Evolutionary conservation across 129 eudicot species (phyloP).

Genomic region (Artemisia annua): DNA sequence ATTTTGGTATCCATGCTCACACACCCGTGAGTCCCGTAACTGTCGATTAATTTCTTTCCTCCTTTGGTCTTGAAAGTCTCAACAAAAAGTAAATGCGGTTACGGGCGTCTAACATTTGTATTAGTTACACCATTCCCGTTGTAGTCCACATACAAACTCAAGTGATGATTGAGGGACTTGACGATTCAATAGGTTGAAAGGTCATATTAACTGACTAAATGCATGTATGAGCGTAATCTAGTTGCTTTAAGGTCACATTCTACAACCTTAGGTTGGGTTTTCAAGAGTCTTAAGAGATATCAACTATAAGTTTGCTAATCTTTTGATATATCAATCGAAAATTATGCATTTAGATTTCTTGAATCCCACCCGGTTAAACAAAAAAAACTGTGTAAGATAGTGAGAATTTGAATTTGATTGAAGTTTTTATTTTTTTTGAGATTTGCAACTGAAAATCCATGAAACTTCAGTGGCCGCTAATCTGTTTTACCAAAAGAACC

Average conservation of each 20-base stretch:
- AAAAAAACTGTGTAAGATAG: neutral
- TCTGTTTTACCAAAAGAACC: neutral
- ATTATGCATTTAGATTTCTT: neutral
- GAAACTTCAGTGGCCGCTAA: neutral
- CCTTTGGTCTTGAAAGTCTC: neutral
- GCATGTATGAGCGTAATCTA: conserved; percentile 1
- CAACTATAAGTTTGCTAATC: conserved; percentile 2
- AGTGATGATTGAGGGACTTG: neutral
- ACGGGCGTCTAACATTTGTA: neutral
- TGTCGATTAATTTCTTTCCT: neutral
- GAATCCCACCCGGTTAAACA: conserved; percentile 3
- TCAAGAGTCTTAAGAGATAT: neutral
- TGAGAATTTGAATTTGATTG: neutral
- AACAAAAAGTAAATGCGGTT: neutral
- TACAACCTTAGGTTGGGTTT: neutral
- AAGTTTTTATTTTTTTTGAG: no score
- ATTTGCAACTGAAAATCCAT: neutral
- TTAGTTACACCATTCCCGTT: neutral
- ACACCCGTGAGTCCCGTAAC: no score
- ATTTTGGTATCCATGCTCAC: no score
- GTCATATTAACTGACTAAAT: neutral
- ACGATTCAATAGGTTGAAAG: neutral
- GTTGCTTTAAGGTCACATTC: neutral
- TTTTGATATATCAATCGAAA: neutral
- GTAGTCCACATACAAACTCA: neutral